Conservation (phyloP, 768 basidiomycete genomes). For the Boletus rubroflammeus region DNA sequence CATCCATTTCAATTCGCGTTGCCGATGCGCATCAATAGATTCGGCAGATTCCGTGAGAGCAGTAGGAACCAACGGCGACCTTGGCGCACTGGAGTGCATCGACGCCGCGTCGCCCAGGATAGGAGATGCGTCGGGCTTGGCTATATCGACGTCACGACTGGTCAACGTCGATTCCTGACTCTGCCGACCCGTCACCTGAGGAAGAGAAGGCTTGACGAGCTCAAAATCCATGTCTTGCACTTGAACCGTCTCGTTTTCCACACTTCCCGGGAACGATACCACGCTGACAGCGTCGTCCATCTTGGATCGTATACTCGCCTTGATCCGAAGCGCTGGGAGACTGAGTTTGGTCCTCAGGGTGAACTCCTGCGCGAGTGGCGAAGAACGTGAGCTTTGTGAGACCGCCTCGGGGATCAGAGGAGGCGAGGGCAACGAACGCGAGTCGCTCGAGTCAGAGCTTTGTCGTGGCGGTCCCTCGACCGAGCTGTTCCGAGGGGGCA, state of each 20-base stretch:
- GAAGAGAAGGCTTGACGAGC: conserved; percentile 60
- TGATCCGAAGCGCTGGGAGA: conserved; percentile 60
- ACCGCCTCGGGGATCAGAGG: conserved; percentile 38
- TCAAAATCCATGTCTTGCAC: conserved; percentile 83
- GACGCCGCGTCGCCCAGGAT: conserved; percentile 42
- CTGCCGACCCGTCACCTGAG: conserved; percentile 38
- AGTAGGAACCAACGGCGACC: conserved; percentile 22
- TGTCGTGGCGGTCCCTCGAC: conserved; percentile 16
- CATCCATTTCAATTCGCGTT: conserved; percentile 78
- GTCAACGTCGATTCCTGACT: conserved; percentile 55
- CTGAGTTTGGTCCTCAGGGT: conserved; percentile 61
- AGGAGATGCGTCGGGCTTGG: conserved; percentile 18
- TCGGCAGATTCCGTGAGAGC: conserved; percentile 18
- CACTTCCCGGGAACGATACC: conserved; percentile 20
- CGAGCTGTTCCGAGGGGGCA: conserved; percentile 16
- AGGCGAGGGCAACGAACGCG: conserved; percentile 39
- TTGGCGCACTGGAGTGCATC: conserved; percentile 32
- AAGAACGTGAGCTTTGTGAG: conserved; percentile 30
- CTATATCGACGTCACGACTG: conserved; percentile 19
- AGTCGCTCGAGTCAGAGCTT: conserved; percentile 30
- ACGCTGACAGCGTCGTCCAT: conserved; percentile 32
- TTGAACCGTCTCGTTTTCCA: conserved; percentile 57
- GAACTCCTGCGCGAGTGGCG: conserved; percentile 28
- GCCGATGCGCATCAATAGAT: conserved; percentile 59
- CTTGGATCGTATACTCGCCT: conserved; percentile 24